These are phyloP conservation scores for Exophiala bonariae DNA, from an alignment of 2,329 filamentous ascomycete species.

Conservation along the genomic window DNA sequence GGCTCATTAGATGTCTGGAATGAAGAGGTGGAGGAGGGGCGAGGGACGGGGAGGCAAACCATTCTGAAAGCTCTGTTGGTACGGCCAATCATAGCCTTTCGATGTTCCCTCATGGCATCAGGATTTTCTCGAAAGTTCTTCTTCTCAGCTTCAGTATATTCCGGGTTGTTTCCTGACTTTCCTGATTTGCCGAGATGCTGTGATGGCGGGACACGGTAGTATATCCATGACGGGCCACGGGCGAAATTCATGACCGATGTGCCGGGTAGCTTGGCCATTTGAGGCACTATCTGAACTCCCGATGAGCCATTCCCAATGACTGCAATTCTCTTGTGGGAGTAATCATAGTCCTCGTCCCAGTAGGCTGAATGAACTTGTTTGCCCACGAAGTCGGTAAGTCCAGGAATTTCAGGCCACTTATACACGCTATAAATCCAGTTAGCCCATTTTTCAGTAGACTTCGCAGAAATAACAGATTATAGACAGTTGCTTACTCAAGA, in stretches of 20 bases:
- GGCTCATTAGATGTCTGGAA: too few species aligned
- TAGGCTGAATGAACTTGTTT: conserved; percentile 30
- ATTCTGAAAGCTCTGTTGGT: conserved; percentile 35
- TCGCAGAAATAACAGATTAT: neutral
- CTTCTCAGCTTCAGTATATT: conserved; percentile 23
- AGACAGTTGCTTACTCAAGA: conserved; percentile 6
- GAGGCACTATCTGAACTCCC: conserved; percentile 32
- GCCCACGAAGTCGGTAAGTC: conserved; percentile 30
- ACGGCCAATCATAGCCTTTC: conserved; percentile 29
- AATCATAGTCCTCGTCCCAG: conserved; percentile 32
- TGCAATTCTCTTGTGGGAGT: conserved; percentile 26
- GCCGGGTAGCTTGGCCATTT: conserved; percentile 20
- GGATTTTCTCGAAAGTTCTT: conserved; percentile 16
- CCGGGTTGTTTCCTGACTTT: conserved; percentile 28
- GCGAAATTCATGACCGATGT: conserved; percentile 33
- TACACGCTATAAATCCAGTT: conserved; percentile 8
- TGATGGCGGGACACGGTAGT: conserved; percentile 14
- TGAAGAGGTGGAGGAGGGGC: too few species aligned
- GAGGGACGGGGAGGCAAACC: conserved; percentile 21
- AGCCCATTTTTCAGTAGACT: neutral
- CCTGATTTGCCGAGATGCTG: conserved; percentile 29
- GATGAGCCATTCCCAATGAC: conserved; percentile 30
- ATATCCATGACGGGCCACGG: conserved; percentile 33
- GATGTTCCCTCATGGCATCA: conserved; percentile 22
- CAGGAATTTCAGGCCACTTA: conserved; percentile 27